Conservation (phyloP, 257 asterid species). For the Forsythia suspensa region DNA sequence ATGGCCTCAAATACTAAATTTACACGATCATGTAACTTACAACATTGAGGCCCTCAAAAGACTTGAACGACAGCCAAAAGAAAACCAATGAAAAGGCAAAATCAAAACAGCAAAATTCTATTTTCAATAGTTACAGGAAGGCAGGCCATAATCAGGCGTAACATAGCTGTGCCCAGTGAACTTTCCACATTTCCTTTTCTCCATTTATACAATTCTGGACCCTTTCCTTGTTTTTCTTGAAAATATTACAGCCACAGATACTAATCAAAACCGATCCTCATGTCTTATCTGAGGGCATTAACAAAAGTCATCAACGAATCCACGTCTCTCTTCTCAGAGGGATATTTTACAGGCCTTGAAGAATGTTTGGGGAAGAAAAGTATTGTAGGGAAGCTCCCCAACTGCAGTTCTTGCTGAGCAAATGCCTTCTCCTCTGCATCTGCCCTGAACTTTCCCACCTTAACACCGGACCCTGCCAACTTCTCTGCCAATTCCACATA, state of each 20-base stretch:
- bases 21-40: constrained; percentile 13
- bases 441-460: constrained; percentile 80
- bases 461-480: constrained; percentile 63
- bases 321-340: constrained; percentile 79
- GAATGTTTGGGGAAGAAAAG: constrained; percentile 75
- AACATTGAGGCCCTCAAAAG: constrained; percentile 15
- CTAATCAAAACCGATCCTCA: neutral
- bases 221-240: neutral
- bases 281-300: constrained; percentile 56
- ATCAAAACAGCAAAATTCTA: neutral
- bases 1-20: constrained; percentile 11
- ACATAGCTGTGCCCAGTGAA: neutral
- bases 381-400: constrained; percentile 80
- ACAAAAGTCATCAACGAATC: constrained; percentile 78
- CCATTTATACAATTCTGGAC: neutral
- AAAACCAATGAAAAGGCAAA: neutral
- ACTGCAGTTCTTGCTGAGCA: constrained; percentile 61
- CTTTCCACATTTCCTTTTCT: neutral
- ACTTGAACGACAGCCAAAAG: neutral
- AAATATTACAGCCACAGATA: neutral
- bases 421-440: constrained; percentile 83
- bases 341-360: constrained; percentile 61
- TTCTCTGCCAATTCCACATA: constrained; percentile 65
- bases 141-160: neutral
- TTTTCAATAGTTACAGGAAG: neutral